Evolutionary conservation across 2,329 filamentous ascomycete species (phyloP), one percentile per base, ranked within the genome.

Genomic region (Westerdykella aurantiaca): DNA sequence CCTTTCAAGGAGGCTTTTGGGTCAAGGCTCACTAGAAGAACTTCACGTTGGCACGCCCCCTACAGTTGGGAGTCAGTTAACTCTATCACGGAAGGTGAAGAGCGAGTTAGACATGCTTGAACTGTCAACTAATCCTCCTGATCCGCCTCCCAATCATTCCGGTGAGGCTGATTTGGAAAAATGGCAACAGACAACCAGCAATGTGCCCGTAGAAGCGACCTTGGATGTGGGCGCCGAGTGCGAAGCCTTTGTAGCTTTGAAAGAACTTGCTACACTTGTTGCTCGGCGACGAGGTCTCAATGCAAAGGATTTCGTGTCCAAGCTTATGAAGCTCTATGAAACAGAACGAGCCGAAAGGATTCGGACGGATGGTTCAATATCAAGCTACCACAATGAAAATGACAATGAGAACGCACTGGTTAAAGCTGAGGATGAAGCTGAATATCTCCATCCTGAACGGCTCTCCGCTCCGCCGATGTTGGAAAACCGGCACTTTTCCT

Each of bases 401-500:
- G 38, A 31, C 14, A 4, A n/a, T 12, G 12, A 17, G 13, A 33
- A 38, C 11, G 31, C 35, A 14, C 17, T 29, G 23, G 31, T 18
- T 25, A 38, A 17, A 4, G 10, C 38, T 10, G 31, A 17, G 25
- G 38, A 37, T 40, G 35, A 42, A 16, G 34, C 31, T 38, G 13
- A 39, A 14, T 35, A 43, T 16, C 21, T 38, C 37, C 39, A 39
- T 18, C 38, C 40, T 18, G 41, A 44, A 18, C 41, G 35, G n/a
- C 34, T 23, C 14, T 57, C 56, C 23, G 55, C 56, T 18, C 52
- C 56, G 34, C 48, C 48, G 18, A 44, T 57, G 7, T 47, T 40
- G 33, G 54, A 51, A 33, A 43, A 49, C 18, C 60, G 67, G 29
- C 61, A 68, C 34, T 73, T 72, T 49, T 73, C 70, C 0, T 72